Base-by-base conservation (phyloP, 805 yeast species). In the Spathaspora arborariae region DNA sequence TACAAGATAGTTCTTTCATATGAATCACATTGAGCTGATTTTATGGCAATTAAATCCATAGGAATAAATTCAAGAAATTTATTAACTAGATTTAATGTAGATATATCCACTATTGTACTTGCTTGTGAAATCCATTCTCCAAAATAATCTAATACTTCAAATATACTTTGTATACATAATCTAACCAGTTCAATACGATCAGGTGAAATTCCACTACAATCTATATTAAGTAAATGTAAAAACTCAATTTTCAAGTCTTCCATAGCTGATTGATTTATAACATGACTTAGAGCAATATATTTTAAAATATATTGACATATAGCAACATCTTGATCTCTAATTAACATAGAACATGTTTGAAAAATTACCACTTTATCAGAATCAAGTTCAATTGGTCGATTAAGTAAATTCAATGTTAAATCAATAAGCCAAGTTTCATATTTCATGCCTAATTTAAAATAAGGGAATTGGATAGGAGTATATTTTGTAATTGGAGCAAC, bases 1-100 rank as follows among this genome's bases (percentile, higher is more conserved):
- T 88, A 89, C 44, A 91, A 69, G 6, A 92, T 81, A 0, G 98
- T 90, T 40, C 98, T 72, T 52, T 95, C 97, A 58, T 81, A 89
- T 0, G 95, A 83, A 40, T 82, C 87, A 50, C 95, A 87, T 52
- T 89, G 89, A 1, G 89, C 77, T 0, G 97, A 85, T 44, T 94
- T 74, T 30, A 75, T 72, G 0, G 96, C 97, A 56, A 94, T 72
- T 19, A 86, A 59, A 33, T 80, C 82, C 22, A 83, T 79, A 0
- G 96, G 87, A 8, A 91, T 75, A 2, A 65, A 58, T 1, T 65
- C 66, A 10, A 89, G 60, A 47, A 89, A 79, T 0, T 46, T 42
- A 40, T 74, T 74, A 2, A 81, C 80, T 22, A 47, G 51, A 36
- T 46, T 46, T 16, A 65, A 51, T 45, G 56, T 68, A 24, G 27